phyloP scores from a whole-genome alignment of 2,329 filamentous ascomycete genomes.

The Penicillium psychrosexuale region DNA sequence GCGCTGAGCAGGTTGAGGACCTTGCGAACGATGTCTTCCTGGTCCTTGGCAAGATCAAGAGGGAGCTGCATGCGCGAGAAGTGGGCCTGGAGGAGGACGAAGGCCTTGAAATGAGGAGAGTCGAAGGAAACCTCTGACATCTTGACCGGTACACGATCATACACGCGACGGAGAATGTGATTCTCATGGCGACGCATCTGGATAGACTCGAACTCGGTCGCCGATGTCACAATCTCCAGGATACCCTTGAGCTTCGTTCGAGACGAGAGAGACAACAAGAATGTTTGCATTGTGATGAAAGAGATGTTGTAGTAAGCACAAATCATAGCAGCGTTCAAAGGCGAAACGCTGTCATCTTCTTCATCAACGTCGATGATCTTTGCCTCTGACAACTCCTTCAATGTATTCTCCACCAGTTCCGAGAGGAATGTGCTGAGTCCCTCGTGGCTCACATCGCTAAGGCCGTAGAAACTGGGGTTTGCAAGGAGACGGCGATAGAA shows the following conservation, averaged over 20 bases:
- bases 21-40: slow-evolving; percentile 81
- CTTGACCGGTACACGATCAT: slow-evolving; percentile 92
- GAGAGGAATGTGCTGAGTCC: slow-evolving; percentile 92
- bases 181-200: slow-evolving; percentile 94
- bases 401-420: slow-evolving; percentile 85
- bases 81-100: slow-evolving; percentile 94
- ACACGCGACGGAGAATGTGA: slow-evolving; percentile 80
- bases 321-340: slow-evolving; percentile 96
- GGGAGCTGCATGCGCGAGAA: slow-evolving; percentile 97
- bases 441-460: slow-evolving; percentile 84
- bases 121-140: slow-evolving; percentile 83
- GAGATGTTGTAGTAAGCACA: slow-evolving; percentile 99
- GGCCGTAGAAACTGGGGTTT: slow-evolving; percentile 93
- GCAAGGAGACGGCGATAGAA: slow-evolving; percentile 93
- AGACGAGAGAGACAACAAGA: slow-evolving; percentile 82
- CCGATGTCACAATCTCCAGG: slow-evolving; percentile 92
- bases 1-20: slow-evolving; percentile 85
- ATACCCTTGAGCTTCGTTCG: slow-evolving; percentile 96
- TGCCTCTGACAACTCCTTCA: slow-evolving; percentile 85
- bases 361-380: slow-evolving; percentile 96
- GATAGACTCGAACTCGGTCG: slow-evolving; percentile 92
- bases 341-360: slow-evolving; percentile 82
- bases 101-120: slow-evolving; percentile 97
- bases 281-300: slow-evolving; percentile 98
- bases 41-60: slow-evolving; percentile 92